Conservation (phyloP, 2,329 filamentous ascomycete species). For the Dothidotthia symphoricarpi region DNA sequence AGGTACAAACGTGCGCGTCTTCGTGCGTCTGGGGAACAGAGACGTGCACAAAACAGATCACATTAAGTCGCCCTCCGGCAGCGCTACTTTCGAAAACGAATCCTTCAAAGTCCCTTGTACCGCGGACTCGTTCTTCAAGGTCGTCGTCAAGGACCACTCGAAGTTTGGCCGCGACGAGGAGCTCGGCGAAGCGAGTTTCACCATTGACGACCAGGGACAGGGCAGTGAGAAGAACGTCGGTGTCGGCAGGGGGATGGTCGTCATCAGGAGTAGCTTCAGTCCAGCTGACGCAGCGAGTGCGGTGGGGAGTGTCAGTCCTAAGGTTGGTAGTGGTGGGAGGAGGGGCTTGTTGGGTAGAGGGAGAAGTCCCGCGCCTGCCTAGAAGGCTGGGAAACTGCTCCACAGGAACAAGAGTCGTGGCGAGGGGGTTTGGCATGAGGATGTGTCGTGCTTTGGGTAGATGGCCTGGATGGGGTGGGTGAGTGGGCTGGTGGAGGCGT, state of each 20-base stretch:
- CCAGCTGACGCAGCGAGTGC: conserved; percentile 43
- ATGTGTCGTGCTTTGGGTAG: too few species aligned
- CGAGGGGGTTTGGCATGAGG: too few species aligned
- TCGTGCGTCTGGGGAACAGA: conserved; percentile 67
- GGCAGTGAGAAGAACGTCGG: conserved; percentile 69
- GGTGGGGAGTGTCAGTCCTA: conserved; percentile 35
- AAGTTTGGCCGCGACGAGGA: conserved; percentile 80
- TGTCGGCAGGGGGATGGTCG: conserved; percentile 70
- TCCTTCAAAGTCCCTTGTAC: conserved; percentile 75
- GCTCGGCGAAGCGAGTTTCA: conserved; percentile 83
- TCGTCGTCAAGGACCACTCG: conserved; percentile 81
- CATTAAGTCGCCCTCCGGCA: conserved; percentile 67
- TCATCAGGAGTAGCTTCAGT: conserved; percentile 71
- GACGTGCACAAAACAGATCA: conserved; percentile 90
- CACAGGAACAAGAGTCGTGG: too few species aligned
- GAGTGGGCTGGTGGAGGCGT: too few species aligned
- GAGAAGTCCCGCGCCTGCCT: conserved; percentile 10
- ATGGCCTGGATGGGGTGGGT: too few species aligned
- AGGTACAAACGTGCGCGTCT: conserved; percentile 74
- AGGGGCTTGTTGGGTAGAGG: conserved; percentile 51
- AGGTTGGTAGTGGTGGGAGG: conserved; percentile 20
- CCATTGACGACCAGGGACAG: conserved; percentile 77
- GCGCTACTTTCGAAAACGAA: conserved; percentile 60
- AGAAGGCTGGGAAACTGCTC: too few species aligned
- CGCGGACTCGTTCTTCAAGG: conserved; percentile 80